Evolutionary conservation across 2,329 filamentous ascomycete species (phyloP).

Genomic region (Fusarium tricinctum): DNA sequence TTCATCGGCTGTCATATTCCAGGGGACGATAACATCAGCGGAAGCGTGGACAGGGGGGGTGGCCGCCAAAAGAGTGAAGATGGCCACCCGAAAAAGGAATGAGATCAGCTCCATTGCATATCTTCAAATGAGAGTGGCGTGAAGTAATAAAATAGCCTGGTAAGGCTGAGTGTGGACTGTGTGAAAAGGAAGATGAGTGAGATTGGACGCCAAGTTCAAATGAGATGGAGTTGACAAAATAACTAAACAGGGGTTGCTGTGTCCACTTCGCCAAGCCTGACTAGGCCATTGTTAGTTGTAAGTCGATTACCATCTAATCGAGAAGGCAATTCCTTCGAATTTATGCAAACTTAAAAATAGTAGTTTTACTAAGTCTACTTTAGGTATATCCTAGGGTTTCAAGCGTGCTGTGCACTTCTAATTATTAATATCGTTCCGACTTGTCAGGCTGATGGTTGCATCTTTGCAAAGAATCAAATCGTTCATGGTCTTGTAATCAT

Average conservation of each 20-base stretch:
- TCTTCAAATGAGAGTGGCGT: conserved; percentile 4
- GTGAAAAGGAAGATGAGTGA: conserved; percentile 9
- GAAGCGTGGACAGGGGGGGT: conserved; percentile 15
- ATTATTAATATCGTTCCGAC: no score
- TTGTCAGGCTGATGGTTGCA: no score
- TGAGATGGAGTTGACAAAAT: conserved; percentile 27
- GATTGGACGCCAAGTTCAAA: conserved; percentile 7
- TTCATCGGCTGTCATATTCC: conserved; percentile 41
- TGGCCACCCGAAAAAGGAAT: conserved; percentile 21
- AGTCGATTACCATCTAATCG: not conserved
- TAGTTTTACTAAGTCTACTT: no score
- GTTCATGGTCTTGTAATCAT: no score
- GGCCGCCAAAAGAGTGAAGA: conserved; percentile 36
- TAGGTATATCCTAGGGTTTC: no score
- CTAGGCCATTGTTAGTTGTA: not conserved
- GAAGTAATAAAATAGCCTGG: not conserved
- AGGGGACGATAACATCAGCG: conserved; percentile 38
- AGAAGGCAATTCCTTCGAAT: not conserved
- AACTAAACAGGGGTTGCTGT: conserved; percentile 21
- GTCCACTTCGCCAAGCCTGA: conserved; percentile 24
- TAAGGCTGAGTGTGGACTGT: not conserved
- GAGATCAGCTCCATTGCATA: conserved; percentile 29
- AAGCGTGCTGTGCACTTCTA: no score
- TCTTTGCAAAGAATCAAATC: no score
- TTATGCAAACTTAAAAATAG: not conserved